phyloP scores from a whole-genome alignment of 164 flowering plant genomes.

The Akebia trifoliata region DNA sequence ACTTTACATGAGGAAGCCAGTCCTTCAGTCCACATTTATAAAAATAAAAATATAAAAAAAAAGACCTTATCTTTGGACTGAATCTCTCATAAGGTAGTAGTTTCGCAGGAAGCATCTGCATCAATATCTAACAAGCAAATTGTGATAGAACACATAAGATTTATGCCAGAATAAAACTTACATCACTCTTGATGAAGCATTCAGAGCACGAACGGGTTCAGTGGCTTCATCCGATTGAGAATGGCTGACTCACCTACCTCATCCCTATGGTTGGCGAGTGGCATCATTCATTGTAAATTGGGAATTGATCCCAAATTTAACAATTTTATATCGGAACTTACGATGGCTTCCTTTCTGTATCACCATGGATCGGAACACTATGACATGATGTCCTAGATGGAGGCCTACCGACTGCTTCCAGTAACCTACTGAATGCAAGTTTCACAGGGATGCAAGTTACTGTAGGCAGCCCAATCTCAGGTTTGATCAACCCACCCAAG shows the following conservation, averaged over 20 bases:
- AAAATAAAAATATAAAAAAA: no score
- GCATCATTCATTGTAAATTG: conserved; percentile 9
- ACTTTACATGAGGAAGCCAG: conserved; percentile 1
- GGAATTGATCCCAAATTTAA: conserved; percentile 6
- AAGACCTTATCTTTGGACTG: conserved; percentile 4
- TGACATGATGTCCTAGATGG: conserved; percentile 41
- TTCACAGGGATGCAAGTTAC: conserved; percentile 88
- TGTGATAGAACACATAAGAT: conserved; percentile 12
- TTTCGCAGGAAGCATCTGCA: background rate
- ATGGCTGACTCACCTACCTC: conserved; percentile 8
- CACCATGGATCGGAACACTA: conserved; percentile 21
- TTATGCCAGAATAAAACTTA: conserved; percentile 18
- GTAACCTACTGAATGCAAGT: conserved; percentile 81
- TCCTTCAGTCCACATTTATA: conserved; percentile 3
- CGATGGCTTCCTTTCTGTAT: conserved; percentile 28
- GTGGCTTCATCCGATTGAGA: background rate
- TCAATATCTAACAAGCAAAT: conserved; percentile 11
- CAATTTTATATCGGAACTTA: conserved; percentile 27
- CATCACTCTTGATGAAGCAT: conserved; percentile 4
- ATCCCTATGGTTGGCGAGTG: background rate
- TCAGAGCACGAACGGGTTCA: background rate
- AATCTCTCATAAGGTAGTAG: background rate
- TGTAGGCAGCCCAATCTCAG: conserved; percentile 42
- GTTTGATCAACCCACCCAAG: conserved; percentile 44
- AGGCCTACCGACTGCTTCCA: conserved; percentile 74